Evolutionary conservation across 345 rosid species (phyloP), one percentile per base, ranked within the genome.

Genomic region (Euphorbia tirucalli): DNA sequence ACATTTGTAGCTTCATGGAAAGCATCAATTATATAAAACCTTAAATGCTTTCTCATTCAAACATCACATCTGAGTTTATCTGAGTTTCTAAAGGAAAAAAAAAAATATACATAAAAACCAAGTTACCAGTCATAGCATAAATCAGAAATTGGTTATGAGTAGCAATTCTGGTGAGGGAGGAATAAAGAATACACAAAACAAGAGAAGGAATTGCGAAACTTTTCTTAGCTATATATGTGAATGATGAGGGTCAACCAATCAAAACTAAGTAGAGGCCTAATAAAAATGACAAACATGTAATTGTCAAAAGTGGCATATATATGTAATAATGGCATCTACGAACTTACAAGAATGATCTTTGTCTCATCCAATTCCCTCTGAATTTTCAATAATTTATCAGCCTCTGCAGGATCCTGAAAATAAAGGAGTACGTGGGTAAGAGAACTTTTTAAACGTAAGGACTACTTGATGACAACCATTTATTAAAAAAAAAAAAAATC

Each of bases 331-430:
- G 27, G 58, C 7, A 64, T 32, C 32, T 21, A 66, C 14, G 21
- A 60, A 85, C 97, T 87, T 84, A 96, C 97, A 63, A 96, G 98
- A 78, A 96, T 91, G 78, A 96, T 93, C 83, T 96, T 96, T 8
- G 99, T 96, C 77, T 96, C 98, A 76, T 96, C 98, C 89, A 96
- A 86, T 77, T 93, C 98, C 85, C 95, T 89, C 80, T 93, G 99
- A 75, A 93, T 96, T 85, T 86, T 96, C 89, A 96, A 73, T 80
- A 93, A 85, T 79, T 93, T 96, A 78, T 91, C 99, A 6, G 99
- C 99, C 82, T 95, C 99, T 14, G 94, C 97, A 74, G 97, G 99
- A 77, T 95, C 97, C 99, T 95, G 86, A 75, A 72, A 75, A 63
- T 74, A 21, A 50, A 79, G 64, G 64, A 32, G 57, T 18, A 21